A percentile compares a stretch with the other conserved stretches of the same genome.
These are phyloP conservation scores for Russula virescens DNA, from an alignment of 768 basidiomycete species.

Conservation along the genomic window DNA sequence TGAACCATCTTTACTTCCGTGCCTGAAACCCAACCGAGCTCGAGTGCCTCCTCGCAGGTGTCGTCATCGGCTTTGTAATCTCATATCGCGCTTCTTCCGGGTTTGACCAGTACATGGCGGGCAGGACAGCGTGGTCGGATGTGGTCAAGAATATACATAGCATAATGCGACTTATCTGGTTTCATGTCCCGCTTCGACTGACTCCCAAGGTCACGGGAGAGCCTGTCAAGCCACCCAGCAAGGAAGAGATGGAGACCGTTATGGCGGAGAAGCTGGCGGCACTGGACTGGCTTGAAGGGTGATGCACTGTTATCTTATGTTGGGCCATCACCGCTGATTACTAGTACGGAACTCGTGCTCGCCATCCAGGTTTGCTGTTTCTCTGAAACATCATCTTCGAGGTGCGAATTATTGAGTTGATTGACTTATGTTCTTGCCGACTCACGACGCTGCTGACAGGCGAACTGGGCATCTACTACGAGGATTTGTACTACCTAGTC, in stretches of 20 bases:
- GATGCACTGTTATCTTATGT: too few relatives aligned
- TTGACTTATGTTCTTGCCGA: not conserved
- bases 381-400: constrained; percentile 55
- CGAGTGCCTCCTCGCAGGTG: constrained; percentile 37
- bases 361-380: constrained; percentile 42
- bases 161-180: constrained; percentile 52
- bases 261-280: constrained; percentile 61
- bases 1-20: not conserved
- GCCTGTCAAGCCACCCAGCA: constrained; percentile 28
- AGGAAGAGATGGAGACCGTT: constrained; percentile 42
- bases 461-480: constrained; percentile 55
- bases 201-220: constrained; percentile 39
- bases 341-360: too few relatives aligned
- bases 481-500: constrained; percentile 54
- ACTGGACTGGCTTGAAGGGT: constrained; percentile 55
- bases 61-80: constrained; percentile 52
- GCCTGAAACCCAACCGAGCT: not conserved
- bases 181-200: constrained; percentile 50
- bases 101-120: constrained; percentile 60
- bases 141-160: constrained; percentile 46
- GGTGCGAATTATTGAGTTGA: constrained; percentile 29
- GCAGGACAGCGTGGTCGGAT: constrained; percentile 52
- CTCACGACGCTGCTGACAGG: constrained; percentile 31
- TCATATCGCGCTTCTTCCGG: constrained; percentile 51
- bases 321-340: too few relatives aligned